Evolutionary conservation across 2,329 filamentous ascomycete species (phyloP), one percentile per base, ranked within the genome.

Genomic region (Scedosporium dehoogii): DNA sequence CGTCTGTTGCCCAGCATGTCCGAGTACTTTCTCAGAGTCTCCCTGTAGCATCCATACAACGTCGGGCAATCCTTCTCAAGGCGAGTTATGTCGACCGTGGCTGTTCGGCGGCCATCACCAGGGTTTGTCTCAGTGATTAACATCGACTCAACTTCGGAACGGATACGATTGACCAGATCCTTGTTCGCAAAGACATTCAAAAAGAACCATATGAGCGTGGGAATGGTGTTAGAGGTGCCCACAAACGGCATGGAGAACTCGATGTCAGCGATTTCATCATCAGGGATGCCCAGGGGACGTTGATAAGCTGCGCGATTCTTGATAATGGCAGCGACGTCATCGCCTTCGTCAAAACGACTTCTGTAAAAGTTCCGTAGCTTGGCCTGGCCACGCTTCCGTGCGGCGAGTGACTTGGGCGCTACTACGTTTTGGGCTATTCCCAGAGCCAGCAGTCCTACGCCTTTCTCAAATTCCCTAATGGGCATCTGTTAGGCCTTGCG

Each of bases 1-100:
- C 71, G 66, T 21, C 79, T 73, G 18, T 72, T 74, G 6, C 73
- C 74, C 2, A 73, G 67, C 16, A 72, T 69, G 6, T 74, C 72
- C 9, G 75, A 71, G 46, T 70, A 71, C 1, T 78, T 53, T 16
- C 79, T 75, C 38, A 81, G 67, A 0, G 70, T 72, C 66, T 82
- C 80, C 55, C 75, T 75, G 65, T 75, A 79, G 6, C 71, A 71
- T 6, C 76, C 74, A 27, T 74, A 68, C 18, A 82, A 67, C 3
- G 79, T 69, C 0, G 76, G 75, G 62, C 76, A 79, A 1, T 67
- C 58, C 6, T 73, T 68, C 53, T 74, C 72, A 6, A 81, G 67
- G 2, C 66, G 65, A 1, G 65, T 66, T 46, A 73, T 69, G 44
- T 75, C 70, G 6, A 81, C 67, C 0, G 64, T 69, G 6, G 66